Conservation (phyloP, 345 rosid genomes). For the Aurinia saxatilis region DNA sequence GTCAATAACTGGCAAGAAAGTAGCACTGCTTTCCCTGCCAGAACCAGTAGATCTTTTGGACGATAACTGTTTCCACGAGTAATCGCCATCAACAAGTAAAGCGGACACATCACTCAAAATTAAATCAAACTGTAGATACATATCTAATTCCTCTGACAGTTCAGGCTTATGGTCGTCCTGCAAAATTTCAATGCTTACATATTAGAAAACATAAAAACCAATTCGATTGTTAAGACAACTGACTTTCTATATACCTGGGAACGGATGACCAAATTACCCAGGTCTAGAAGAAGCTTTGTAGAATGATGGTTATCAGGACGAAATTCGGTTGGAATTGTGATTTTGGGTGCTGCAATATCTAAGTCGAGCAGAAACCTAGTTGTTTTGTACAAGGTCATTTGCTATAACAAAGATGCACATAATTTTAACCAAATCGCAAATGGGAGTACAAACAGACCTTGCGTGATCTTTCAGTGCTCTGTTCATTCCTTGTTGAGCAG, state of each 20-base stretch:
- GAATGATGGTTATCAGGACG: slow-evolving; percentile 57
- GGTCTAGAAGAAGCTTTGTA: slow-evolving; percentile 87
- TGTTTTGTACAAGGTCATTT: slow-evolving; percentile 23
- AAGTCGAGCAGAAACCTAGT: slow-evolving; percentile 85
- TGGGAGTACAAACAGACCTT: slow-evolving; percentile 43
- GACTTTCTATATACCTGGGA: slow-evolving; percentile 53
- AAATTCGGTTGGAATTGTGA: slow-evolving; percentile 93
- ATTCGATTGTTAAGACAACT: not conserved
- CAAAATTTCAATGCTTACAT: slow-evolving; percentile 17
- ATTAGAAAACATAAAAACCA: not conserved
- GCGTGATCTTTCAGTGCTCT: slow-evolving; percentile 87
- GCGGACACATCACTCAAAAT: slow-evolving; percentile 93
- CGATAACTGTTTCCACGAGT: slow-evolving; percentile 55
- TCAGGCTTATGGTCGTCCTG: slow-evolving; percentile 63
- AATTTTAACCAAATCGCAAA: slow-evolving; percentile 1
- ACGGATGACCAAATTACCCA: slow-evolving; percentile 88
- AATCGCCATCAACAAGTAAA: slow-evolving; percentile 90
- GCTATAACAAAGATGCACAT: slow-evolving; percentile 1
- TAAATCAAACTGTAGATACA: slow-evolving; percentile 91
- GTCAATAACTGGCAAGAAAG: slow-evolving; percentile 84
- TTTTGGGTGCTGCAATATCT: slow-evolving; percentile 98
- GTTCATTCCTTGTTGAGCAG: slow-evolving; percentile 90
- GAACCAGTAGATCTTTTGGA: slow-evolving; percentile 27
- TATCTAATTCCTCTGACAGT: slow-evolving; percentile 48
- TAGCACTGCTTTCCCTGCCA: slow-evolving; percentile 25